These are phyloP conservation scores for Onygena corvina DNA, from an alignment of 2,329 filamentous ascomycete genomes.

Conservation along the genomic window DNA sequence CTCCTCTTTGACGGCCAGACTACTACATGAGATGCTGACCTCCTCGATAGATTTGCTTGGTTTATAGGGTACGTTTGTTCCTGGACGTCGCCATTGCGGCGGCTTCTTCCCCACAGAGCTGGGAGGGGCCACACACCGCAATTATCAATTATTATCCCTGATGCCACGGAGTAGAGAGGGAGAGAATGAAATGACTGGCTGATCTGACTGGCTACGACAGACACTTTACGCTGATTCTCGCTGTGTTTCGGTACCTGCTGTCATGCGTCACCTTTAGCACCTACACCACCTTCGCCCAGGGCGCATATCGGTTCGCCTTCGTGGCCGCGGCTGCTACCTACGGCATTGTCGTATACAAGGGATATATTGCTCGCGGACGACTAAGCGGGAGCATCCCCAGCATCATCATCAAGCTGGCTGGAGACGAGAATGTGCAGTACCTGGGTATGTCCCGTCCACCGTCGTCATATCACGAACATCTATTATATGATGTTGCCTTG, in stretches of 20 bases:
- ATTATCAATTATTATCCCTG: not conserved
- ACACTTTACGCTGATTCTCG: constrained; percentile 74
- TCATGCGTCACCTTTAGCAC: constrained; percentile 86
- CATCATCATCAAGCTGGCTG: constrained; percentile 54
- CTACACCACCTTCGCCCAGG: constrained; percentile 60
- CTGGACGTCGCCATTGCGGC: constrained; percentile 2
- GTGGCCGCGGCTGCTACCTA: constrained; percentile 82
- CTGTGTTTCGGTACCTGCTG: constrained; percentile 67
- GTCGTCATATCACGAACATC: not conserved
- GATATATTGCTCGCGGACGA: constrained; percentile 73
- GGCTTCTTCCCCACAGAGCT: not conserved
- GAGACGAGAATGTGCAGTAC: constrained; percentile 97
- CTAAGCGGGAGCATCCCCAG: constrained; percentile 52
- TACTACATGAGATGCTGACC: constrained; percentile 9
- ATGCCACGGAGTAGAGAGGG: not conserved
- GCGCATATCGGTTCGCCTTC: constrained; percentile 85
- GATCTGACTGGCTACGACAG: constrained; percentile 35
- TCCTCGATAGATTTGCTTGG: constrained; percentile 50
- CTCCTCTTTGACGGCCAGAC: not conserved
- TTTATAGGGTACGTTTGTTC: constrained; percentile 58
- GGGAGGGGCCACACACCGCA: not conserved
- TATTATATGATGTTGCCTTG: constrained; percentile 15
- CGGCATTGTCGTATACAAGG: constrained; percentile 98
- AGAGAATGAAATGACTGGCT: not conserved
- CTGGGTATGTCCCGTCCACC: constrained; percentile 51